phyloP scores from a whole-genome alignment of 371 early-diverging fungal species.

The Apophysomyces variabilis region DNA sequence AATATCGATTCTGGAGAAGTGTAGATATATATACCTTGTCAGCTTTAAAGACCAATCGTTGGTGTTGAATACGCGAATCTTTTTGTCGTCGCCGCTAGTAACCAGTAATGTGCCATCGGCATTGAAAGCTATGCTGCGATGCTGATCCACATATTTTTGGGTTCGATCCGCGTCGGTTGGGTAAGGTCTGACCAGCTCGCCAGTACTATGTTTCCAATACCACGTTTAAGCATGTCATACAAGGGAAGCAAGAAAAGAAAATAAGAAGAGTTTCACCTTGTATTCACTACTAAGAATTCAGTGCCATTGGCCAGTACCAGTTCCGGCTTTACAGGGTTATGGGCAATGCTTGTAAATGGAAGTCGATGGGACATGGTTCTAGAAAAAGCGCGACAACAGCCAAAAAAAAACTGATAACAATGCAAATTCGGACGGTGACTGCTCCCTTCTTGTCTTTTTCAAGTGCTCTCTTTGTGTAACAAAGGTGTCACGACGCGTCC shows the following conservation, averaged over 20 bases:
- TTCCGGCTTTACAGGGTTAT: slow-evolving; percentile 54
- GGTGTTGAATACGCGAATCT: slow-evolving; percentile 71
- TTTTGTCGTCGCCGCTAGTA: slow-evolving; percentile 75
- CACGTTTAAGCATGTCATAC: not conserved
- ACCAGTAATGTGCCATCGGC: slow-evolving; percentile 65
- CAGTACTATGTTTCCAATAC: slow-evolving; percentile 34
- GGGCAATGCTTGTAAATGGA: slow-evolving; percentile 59
- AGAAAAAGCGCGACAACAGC: no score
- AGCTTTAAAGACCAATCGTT: slow-evolving; percentile 59
- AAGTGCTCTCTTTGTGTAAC: no score
- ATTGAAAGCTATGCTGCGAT: slow-evolving; percentile 63
- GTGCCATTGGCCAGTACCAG: slow-evolving; percentile 65
- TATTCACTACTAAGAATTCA: slow-evolving; percentile 60
- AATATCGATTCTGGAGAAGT: not conserved
- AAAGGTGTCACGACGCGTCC: no score
- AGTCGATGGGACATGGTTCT: slow-evolving; percentile 37
- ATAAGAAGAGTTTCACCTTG: slow-evolving; percentile 42
- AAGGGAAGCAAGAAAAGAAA: not conserved
- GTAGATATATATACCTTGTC: slow-evolving; percentile 41
- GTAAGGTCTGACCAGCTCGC: slow-evolving; percentile 43
- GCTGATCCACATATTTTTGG: slow-evolving; percentile 47
- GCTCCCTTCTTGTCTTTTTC: no score
- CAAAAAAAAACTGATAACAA: no score
- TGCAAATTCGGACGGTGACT: no score
- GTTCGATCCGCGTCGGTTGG: slow-evolving; percentile 30